Conservation (phyloP, 2,329 filamentous ascomycete species). For the Penicillium nordicum region DNA sequence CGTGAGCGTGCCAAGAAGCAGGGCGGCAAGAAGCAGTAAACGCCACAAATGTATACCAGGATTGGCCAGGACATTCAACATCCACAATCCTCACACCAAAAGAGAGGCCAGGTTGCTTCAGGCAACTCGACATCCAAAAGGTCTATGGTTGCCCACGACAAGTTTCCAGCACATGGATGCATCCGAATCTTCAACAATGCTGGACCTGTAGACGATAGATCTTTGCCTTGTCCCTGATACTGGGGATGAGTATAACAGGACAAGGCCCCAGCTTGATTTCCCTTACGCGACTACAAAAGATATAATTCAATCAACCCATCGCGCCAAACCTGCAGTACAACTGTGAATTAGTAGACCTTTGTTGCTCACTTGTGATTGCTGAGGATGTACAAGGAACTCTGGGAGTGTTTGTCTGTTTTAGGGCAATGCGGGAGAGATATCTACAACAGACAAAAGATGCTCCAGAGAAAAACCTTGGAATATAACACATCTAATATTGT, state of each 20-base stretch:
- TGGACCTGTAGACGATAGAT: constrained; percentile 26
- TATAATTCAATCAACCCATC: constrained; percentile 14
- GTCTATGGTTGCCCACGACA: constrained; percentile 2
- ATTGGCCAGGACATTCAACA: constrained; percentile 32
- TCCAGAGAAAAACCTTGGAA: neutral
- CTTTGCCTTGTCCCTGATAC: constrained; percentile 10
- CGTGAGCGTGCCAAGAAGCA: constrained; percentile 41
- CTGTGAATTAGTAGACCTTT: constrained; percentile 4
- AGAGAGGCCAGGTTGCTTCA: constrained; percentile 5
- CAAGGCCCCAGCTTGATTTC: constrained; percentile 12
- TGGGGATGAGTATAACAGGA: constrained; percentile 1
- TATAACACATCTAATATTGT: neutral
- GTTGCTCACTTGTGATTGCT: neutral
- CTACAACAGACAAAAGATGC: neutral
- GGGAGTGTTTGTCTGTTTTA: neutral
- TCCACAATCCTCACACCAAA: constrained; percentile 18
- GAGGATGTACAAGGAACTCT: neutral
- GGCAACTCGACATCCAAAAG: neutral
- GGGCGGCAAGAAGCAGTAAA: constrained; percentile 39
- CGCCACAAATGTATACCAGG: constrained; percentile 11
- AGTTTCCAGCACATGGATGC: constrained; percentile 14
- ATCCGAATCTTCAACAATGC: constrained; percentile 30
- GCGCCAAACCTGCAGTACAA: constrained; percentile 17
- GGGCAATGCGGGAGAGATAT: neutral
- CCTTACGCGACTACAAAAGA: constrained; percentile 21